Conservation (phyloP, 805 yeast species). For the Phaffomyces thermotolerans region DNA sequence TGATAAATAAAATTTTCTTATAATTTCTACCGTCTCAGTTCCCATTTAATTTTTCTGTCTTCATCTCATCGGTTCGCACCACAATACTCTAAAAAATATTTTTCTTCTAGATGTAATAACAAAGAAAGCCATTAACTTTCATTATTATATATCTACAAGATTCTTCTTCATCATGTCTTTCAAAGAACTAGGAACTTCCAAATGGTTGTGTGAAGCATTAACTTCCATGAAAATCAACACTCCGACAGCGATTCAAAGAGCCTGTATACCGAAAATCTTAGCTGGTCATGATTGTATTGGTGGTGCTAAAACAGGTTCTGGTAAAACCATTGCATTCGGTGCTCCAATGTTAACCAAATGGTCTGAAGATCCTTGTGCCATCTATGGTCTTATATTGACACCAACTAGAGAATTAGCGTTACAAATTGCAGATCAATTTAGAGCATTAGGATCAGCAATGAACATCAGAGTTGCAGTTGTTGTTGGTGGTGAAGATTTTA, state of each 20-base stretch:
- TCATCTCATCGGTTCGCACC: not conserved
- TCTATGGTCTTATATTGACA: constrained; percentile 81
- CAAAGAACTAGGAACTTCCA: constrained; percentile 64
- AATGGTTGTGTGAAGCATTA: constrained; percentile 81
- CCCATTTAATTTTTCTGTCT: not conserved
- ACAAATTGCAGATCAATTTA: constrained; percentile 94
- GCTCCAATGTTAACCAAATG: constrained; percentile 94
- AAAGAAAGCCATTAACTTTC: too few relatives aligned
- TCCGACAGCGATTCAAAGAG: constrained; percentile 83
- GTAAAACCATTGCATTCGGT: constrained; percentile 95
- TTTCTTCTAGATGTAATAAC: not conserved
- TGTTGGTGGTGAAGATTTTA: constrained; percentile 93
- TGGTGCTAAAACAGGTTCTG: constrained; percentile 97
- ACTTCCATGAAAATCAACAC: constrained; percentile 70
- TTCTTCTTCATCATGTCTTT: constrained; percentile 28
- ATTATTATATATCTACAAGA: too few relatives aligned
- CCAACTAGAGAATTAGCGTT: constrained; percentile 93
- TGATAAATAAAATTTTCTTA: too few relatives aligned
- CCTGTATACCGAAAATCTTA: constrained; percentile 83
- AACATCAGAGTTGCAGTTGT: constrained; percentile 76
- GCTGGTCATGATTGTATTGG: constrained; percentile 88
- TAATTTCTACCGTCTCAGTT: too few relatives aligned
- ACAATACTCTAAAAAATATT: not conserved
- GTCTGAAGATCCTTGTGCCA: constrained; percentile 93
- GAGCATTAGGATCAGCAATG: constrained; percentile 86